phyloP scores from a whole-genome alignment of 108 stramenopile species.

The Pseudonitzschia multistriata region DNA sequence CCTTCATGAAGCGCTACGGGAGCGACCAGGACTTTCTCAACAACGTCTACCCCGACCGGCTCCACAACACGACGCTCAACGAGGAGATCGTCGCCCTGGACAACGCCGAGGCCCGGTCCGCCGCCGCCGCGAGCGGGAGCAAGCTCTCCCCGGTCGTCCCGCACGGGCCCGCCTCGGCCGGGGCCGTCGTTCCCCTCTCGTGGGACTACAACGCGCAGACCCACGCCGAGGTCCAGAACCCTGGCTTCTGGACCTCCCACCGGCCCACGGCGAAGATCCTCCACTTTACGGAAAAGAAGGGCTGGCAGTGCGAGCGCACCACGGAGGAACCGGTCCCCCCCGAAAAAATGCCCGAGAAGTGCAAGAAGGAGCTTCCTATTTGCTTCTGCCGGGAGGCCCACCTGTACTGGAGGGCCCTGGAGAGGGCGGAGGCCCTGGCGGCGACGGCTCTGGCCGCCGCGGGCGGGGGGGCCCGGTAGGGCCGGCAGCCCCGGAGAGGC shows the following conservation, averaged over 20 bases:
- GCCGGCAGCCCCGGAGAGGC: no score
- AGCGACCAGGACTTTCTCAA: slow-evolving; percentile 42
- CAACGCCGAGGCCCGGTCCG: neutral
- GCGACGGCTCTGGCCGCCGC: neutral
- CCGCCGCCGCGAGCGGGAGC: neutral
- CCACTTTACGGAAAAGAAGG: slow-evolving; percentile 41
- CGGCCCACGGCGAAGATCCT: slow-evolving; percentile 22
- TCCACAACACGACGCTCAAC: slow-evolving; percentile 26
- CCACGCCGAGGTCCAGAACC: slow-evolving; percentile 33
- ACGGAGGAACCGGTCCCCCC: slow-evolving; percentile 9
- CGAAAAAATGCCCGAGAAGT: slow-evolving; percentile 12
- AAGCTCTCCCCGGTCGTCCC: neutral
- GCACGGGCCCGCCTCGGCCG: neutral
- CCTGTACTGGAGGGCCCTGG: slow-evolving; percentile 25
- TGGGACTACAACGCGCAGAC: slow-evolving; percentile 46
- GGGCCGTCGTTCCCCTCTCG: slow-evolving; percentile 21
- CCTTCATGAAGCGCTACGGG: slow-evolving; percentile 30
- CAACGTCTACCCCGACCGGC: slow-evolving; percentile 36
- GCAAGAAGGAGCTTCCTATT: slow-evolving; percentile 10
- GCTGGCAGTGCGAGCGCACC: slow-evolving; percentile 35
- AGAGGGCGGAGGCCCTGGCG: neutral
- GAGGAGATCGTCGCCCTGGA: slow-evolving; percentile 15
- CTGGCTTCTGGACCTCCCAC: slow-evolving; percentile 18
- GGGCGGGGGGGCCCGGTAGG: no score
- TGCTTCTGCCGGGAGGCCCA: slow-evolving; percentile 37